Evolutionary conservation across 2,329 filamentous ascomycete species (phyloP).

Genomic region (Aspergillus piperis): DNA sequence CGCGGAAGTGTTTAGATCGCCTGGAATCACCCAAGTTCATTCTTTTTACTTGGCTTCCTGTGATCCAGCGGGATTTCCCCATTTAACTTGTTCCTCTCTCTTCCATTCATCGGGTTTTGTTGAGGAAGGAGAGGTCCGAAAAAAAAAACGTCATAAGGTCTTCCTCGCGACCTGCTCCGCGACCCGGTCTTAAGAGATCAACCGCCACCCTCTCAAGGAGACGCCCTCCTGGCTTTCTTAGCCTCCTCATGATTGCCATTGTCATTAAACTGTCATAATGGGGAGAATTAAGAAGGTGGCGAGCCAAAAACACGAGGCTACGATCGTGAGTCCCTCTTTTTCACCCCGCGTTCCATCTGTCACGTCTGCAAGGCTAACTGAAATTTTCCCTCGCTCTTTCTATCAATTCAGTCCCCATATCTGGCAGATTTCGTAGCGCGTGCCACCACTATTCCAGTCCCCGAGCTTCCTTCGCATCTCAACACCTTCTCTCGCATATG

Average conservation of each 20-base stretch:
- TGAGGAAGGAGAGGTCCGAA: conserved; percentile 29
- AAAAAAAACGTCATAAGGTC: conserved; percentile 43
- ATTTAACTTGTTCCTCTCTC: conserved; percentile 6
- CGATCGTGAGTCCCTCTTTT: conserved; percentile 44
- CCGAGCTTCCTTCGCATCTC: conserved; percentile 75
- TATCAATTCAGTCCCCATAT: conserved; percentile 71
- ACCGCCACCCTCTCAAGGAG: conserved; percentile 32
- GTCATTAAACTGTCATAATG: conserved; percentile 41
- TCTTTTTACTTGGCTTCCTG: neutral
- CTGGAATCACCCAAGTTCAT: neutral
- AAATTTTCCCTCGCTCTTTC: conserved; percentile 23
- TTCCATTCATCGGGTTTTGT: conserved; percentile 27
- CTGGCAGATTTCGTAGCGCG: conserved; percentile 76
- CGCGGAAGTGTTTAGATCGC: neutral
- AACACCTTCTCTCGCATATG: conserved; percentile 81
- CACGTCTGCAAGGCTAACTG: conserved; percentile 18
- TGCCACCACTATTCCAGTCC: conserved; percentile 64
- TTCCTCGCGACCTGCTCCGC: conserved; percentile 33
- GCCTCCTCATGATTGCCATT: conserved; percentile 45
- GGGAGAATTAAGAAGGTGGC: conserved; percentile 57
- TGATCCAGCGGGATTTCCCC: neutral
- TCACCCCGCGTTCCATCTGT: conserved; percentile 12
- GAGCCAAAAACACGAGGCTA: conserved; percentile 54
- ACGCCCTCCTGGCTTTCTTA: conserved; percentile 24
- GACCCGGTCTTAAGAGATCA: conserved; percentile 27